Conservation (phyloP, 257 asterid genomes). For the Solanum ossicruentum region DNA sequence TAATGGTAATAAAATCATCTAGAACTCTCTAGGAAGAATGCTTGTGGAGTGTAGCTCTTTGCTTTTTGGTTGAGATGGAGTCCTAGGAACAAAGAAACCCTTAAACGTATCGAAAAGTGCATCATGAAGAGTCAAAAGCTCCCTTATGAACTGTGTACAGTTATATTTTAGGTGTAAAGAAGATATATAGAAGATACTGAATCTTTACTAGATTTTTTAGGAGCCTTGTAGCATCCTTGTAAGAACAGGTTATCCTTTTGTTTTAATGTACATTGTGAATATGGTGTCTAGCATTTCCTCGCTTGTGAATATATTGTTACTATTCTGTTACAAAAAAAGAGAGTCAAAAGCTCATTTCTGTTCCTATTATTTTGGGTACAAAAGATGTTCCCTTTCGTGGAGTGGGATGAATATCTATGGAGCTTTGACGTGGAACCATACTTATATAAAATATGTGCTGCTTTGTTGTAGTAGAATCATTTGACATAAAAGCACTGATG, state of each 20-base stretch:
- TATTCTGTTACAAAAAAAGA: not conserved
- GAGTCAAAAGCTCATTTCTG: not conserved
- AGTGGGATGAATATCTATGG: not conserved
- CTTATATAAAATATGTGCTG: not conserved
- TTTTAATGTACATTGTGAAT: not conserved
- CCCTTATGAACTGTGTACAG: not conserved
- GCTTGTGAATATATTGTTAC: not conserved
- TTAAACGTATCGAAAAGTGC: not conserved
- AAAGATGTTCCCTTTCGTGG: not conserved
- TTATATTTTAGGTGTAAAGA: not conserved
- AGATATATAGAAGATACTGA: not conserved
- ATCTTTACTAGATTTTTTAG: not conserved
- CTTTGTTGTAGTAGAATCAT: not conserved
- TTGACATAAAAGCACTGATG: not conserved
- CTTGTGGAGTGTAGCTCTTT: not conserved
- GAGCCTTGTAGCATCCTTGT: not conserved
- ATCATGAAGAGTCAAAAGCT: not conserved
- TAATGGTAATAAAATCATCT: not conserved
- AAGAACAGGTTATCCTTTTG: not conserved
- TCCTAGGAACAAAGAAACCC: not conserved
- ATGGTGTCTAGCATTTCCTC: not conserved
- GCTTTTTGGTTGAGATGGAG: not conserved
- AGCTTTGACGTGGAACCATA: not conserved
- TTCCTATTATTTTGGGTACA: not conserved
- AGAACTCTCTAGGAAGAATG: not conserved